Evolutionary conservation across 257 asterid genomes (phyloP), one percentile per base, ranked within the genome.

Genomic region (Nicotiana obtusifolia): DNA sequence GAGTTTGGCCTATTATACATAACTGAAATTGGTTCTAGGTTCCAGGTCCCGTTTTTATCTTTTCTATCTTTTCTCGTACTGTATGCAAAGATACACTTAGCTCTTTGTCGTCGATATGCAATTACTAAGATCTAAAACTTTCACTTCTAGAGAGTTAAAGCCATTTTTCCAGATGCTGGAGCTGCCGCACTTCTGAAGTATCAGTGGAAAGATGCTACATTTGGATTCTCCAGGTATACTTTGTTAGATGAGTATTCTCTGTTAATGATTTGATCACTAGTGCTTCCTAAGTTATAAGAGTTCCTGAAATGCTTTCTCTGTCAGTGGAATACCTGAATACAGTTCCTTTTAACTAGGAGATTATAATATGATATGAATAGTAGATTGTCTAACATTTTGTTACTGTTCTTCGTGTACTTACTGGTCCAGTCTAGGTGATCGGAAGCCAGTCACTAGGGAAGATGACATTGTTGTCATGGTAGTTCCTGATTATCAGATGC

Each of bases 401-500:
- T 64, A 81, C 81, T 81, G 52, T 68, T 84, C 56, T 83, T 81
- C 28, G 33, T 31, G 80, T 83, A 80, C 81, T 67, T 54, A 77
- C 71, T 85, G 76, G 84, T 83, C 93, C 64, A 95, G 99, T 87
- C 84, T 95, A 86, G 97, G 99, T 83, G 99, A 95, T 86, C 87
- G 98, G 77, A 92, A 93, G 89, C 98, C 99, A 59, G 97, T 95
- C 68, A 88, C 57, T 35, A 82, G 76, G 83, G 98, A 93, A 81
- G 99, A 95, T 41, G 95, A 93, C 87, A 89, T 95, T 82, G 84
- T 93, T 60, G 98, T 95, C 86, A 90, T 95, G 98, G 94, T 93
- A 81, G 98, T 93, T 87, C 99, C 99, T 80, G 99, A 95, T 87
- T 91, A 95, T 88, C 99, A 95, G 91, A 95, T 95, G 99, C 84